These are phyloP conservation scores for Myriosclerotinia curreyana DNA, from an alignment of 2,329 filamentous ascomycete genomes.

Conservation along the genomic window DNA sequence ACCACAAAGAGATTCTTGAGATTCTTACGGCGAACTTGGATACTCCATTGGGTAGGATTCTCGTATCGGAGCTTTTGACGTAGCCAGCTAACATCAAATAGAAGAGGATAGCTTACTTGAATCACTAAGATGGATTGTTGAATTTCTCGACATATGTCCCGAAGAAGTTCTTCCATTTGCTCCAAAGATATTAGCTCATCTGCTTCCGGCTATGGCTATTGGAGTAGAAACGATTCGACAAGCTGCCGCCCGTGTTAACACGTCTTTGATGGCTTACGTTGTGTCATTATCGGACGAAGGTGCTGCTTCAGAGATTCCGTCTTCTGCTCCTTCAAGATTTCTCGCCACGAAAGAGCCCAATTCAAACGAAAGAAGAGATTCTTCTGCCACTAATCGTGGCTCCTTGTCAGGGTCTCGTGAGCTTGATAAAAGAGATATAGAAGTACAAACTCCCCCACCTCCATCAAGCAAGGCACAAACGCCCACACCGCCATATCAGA, in stretches of 20 bases:
- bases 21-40: conserved; percentile 89
- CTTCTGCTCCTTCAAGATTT: conserved; percentile 42
- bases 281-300: conserved; percentile 77
- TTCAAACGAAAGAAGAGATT: conserved; percentile 37
- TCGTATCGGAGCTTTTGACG: not conserved
- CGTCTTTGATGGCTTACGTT: conserved; percentile 88
- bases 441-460: conserved; percentile 49
- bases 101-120: conserved; percentile 92
- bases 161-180: conserved; percentile 96
- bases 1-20: conserved; percentile 86
- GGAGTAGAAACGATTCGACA: conserved; percentile 84
- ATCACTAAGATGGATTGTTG: conserved; percentile 90
- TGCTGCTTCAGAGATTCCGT: conserved; percentile 43
- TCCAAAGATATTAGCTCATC: conserved; percentile 84
- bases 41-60: conserved; percentile 64
- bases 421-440: conserved; percentile 52
- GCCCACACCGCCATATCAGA: conserved; percentile 44
- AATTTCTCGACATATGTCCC: conserved; percentile 94
- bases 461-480: conserved; percentile 34
- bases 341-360: conserved; percentile 42
- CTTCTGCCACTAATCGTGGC: conserved; percentile 37
- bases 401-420: conserved; percentile 47
- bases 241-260: conserved; percentile 86
- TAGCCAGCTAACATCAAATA: conserved; percentile 39
- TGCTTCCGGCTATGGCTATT: conserved; percentile 91